Conservation (phyloP, 139 green algal species). For the Chlorella sp. region DNA sequence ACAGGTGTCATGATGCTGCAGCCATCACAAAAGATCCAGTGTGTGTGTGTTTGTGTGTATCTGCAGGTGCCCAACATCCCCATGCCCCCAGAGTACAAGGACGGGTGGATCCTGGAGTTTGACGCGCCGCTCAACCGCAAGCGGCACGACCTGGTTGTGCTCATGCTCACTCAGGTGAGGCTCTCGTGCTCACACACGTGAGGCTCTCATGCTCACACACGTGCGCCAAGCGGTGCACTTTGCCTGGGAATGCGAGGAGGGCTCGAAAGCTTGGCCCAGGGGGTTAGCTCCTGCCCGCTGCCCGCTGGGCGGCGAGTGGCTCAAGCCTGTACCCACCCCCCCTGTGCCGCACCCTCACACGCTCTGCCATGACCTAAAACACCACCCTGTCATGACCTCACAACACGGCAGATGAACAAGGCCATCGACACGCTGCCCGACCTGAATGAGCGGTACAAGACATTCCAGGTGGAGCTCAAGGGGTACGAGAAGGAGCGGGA, state of each 20-base stretch:
- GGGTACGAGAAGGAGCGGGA: not conserved
- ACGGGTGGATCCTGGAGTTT: conserved; percentile 22
- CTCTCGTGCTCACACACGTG: not conserved
- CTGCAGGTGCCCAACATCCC: conserved; percentile 25
- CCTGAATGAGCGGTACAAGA: conserved; percentile 6
- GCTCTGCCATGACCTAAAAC: not conserved
- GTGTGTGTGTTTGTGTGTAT: too few species aligned
- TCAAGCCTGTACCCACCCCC: not conserved
- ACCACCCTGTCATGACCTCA: too few species aligned
- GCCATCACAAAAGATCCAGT: too few species aligned
- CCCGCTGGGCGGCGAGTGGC: too few species aligned
- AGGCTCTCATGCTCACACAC: conserved; percentile 8
- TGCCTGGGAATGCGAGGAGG: conserved; percentile 35
- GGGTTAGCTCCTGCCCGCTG: too few species aligned
- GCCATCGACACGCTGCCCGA: conserved; percentile 23
- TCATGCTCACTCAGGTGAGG: conserved; percentile 4
- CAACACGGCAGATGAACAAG: conserved; percentile 50
- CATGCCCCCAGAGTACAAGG: conserved; percentile 16
- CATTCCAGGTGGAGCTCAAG: not conserved
- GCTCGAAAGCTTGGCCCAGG: too few species aligned
- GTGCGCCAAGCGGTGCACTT: conserved; percentile 17
- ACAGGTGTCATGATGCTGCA: too few species aligned
- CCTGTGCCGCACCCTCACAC: not conserved
- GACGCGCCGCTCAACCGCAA: conserved; percentile 37
- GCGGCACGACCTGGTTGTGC: conserved; percentile 23